Evolutionary conservation across 163 green algal genomes (phyloP).

Genomic region (Scenedesmus sp.): DNA sequence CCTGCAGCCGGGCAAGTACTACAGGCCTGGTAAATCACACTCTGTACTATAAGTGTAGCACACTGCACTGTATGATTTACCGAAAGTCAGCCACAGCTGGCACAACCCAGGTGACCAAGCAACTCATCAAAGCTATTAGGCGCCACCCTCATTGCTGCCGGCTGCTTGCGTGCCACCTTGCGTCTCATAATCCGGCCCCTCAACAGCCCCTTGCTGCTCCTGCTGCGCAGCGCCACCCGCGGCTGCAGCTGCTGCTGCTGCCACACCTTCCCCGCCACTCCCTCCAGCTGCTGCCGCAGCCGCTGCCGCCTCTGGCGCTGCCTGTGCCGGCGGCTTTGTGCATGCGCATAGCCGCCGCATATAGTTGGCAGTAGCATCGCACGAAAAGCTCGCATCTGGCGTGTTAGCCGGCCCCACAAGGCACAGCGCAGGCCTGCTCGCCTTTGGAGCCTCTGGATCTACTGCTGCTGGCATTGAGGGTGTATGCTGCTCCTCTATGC

Average conservation of each 20-base stretch:
- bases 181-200: conserved; percentile 1
- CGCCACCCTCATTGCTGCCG: background rate
- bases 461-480: conserved; percentile 69
- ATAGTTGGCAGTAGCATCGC: conserved; percentile 28
- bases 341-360: conserved; percentile 46
- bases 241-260: conserved; percentile 4
- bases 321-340: background rate
- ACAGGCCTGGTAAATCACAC: no score
- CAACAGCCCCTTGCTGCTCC: conserved; percentile 19
- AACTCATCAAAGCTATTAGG: background rate
- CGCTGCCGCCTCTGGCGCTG: background rate
- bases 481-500: conserved; percentile 28
- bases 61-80: no score
- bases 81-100: no score
- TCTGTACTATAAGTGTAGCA: no score
- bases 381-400: background rate
- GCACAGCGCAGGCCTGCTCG: conserved; percentile 75
- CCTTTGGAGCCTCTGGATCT: conserved; percentile 70
- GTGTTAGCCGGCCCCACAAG: conserved; percentile 32
- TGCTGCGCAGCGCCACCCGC: background rate
- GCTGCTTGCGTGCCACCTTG: background rate
- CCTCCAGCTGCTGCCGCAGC: background rate
- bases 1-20: background rate
- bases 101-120: no score
- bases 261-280: background rate